A percentile compares a stretch with the other conserved stretches of the same genome.
phyloP scores from a whole-genome alignment of 2,329 filamentous ascomycete species.

The Trichoderma sp. region DNA sequence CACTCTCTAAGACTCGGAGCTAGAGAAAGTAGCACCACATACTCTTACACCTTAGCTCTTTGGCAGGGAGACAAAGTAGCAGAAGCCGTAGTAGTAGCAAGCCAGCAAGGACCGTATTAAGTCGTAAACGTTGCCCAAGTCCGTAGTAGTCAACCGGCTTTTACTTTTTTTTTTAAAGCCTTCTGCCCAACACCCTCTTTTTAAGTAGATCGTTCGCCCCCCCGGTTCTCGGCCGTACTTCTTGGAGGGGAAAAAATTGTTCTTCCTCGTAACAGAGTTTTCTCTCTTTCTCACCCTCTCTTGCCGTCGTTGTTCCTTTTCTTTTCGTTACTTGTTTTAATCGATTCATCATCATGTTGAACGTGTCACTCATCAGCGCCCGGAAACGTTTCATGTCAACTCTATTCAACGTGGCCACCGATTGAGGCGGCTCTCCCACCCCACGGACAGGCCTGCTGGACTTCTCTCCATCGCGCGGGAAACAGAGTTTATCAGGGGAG shows the following conservation, averaged over 20 bases:
- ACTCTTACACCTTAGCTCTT: neutral
- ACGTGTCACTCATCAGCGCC: neutral
- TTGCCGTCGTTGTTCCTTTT: neutral
- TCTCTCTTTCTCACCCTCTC: neutral
- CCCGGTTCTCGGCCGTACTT: neutral
- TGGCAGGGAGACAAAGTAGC: neutral
- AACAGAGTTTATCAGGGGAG: neutral
- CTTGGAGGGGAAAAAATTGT: neutral
- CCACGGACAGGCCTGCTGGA: neutral
- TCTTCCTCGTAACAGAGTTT: neutral
- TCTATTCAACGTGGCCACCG: neutral
- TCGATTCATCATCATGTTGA: neutral
- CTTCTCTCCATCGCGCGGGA: neutral
- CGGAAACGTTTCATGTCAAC: neutral
- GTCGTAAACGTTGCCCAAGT: neutral
- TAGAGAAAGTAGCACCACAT: constrained; percentile 12
- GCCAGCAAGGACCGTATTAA: neutral
- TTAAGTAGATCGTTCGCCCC: neutral
- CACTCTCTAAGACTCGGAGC: neutral
- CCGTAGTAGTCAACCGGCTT: neutral
- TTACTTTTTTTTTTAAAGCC: neutral
- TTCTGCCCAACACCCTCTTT: constrained; percentile 2
- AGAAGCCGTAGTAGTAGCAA: neutral
- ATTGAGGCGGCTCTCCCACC: neutral
- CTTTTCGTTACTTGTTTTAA: neutral